A percentile compares a stretch with the other conserved stretches of the same genome.
Conservation (phyloP, 2,329 filamentous ascomycete species). For the Basipetospora sp. region DNA sequence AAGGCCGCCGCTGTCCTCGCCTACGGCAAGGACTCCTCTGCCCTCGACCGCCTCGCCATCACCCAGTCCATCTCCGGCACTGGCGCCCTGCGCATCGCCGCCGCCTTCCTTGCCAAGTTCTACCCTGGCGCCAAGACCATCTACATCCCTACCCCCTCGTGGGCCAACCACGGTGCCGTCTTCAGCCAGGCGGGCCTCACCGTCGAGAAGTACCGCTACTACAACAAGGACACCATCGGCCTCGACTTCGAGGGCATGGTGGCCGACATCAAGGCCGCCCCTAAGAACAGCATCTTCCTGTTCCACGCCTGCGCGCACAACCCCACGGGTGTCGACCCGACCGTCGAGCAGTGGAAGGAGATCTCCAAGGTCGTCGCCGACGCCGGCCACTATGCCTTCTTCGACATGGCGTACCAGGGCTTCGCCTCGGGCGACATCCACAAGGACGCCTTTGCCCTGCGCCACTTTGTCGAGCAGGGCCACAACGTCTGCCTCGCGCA, state of each 20-base stretch:
- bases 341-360: constrained; percentile 77
- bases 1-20: constrained; percentile 80
- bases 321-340: constrained; percentile 91
- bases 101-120: constrained; percentile 81
- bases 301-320: constrained; percentile 97
- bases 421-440: constrained; percentile 87
- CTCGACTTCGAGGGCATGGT: constrained; percentile 93
- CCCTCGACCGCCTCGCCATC: constrained; percentile 69
- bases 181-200: constrained; percentile 85
- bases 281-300: constrained; percentile 74
- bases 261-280: constrained; percentile 76
- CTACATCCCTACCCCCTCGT: constrained; percentile 90
- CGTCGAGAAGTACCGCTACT: constrained; percentile 95
- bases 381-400: constrained; percentile 84
- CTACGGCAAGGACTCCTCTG: constrained; percentile 67
- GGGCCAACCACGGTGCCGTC: constrained; percentile 96
- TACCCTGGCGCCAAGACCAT: constrained; percentile 86
- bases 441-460: constrained; percentile 82
- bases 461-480: constrained; percentile 84
- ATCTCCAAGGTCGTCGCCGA: constrained; percentile 78
- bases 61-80: constrained; percentile 98
- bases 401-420: constrained; percentile 99
- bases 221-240: constrained; percentile 96
- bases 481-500: constrained; percentile 79
- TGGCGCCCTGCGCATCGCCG: constrained; percentile 85